A percentile compares a stretch with the other conserved stretches of the same genome.
Evolutionary conservation across 2,329 filamentous ascomycete species (phyloP).

Genomic region (Nothophaeocryptopus gaeumannii): DNA sequence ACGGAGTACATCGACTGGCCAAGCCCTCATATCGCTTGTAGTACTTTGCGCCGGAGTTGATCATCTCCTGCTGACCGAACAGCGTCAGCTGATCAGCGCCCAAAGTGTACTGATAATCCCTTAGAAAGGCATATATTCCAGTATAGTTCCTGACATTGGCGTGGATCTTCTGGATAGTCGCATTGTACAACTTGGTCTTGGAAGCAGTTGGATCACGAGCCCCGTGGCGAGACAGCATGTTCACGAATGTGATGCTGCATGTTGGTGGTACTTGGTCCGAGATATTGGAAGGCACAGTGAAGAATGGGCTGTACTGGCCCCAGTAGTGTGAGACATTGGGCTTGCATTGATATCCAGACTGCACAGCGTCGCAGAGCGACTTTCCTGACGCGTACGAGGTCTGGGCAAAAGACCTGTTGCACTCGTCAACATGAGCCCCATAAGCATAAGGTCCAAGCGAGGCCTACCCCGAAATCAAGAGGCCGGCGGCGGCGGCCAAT

Average conservation of each 20-base stretch:
- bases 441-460: neutral
- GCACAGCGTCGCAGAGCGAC: conserved; percentile 27
- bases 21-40: conserved; percentile 69
- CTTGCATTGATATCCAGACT: conserved; percentile 61
- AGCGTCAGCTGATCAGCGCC: conserved; percentile 66
- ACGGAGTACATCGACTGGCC: conserved; percentile 58
- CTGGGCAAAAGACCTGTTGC: conserved; percentile 8
- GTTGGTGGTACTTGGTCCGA: conserved; percentile 57
- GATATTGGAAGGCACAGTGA: conserved; percentile 67
- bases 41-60: conserved; percentile 73
- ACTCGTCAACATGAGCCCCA: neutral
- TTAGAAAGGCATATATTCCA: conserved; percentile 66
- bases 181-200: conserved; percentile 64
- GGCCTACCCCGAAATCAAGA: conserved; percentile 18
- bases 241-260: conserved; percentile 77
- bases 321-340: conserved; percentile 55
- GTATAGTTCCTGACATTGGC: conserved; percentile 55
- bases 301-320: conserved; percentile 85
- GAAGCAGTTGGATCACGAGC: conserved; percentile 72
- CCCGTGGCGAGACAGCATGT: conserved; percentile 80
- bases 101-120: conserved; percentile 67
- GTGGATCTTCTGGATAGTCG: conserved; percentile 66
- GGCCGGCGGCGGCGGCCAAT: conserved; percentile 9
- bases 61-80: conserved; percentile 67
- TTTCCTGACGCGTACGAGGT: neutral